phyloP scores from a whole-genome alignment of 371 early-diverging fungal genomes.

The Mortierella sp. region DNA sequence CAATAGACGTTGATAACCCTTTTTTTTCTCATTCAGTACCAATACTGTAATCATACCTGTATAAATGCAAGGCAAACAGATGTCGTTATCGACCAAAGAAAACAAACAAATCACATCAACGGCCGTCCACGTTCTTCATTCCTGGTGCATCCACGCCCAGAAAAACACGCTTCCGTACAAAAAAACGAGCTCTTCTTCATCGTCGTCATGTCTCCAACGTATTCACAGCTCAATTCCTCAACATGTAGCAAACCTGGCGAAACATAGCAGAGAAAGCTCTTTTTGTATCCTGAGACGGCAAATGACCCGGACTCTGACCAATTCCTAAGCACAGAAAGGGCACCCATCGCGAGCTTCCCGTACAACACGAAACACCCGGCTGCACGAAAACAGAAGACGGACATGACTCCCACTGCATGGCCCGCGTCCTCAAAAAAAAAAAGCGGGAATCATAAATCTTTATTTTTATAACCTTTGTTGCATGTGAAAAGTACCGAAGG shows the following conservation, averaged over 20 bases:
- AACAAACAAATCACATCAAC: conserved; percentile 20
- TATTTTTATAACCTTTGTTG: neutral
- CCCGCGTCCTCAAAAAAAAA: conserved; percentile 2
- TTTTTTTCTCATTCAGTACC: too few species aligned
- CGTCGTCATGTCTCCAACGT: neutral
- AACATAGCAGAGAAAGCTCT: neutral
- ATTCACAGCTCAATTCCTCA: neutral
- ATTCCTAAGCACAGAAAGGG: neutral
- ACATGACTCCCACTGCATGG: too few species aligned
- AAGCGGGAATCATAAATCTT: neutral
- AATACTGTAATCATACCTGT: too few species aligned
- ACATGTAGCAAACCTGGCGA: neutral
- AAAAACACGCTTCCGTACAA: too few species aligned
- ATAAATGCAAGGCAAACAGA: conserved; percentile 6
- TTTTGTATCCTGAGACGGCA: neutral
- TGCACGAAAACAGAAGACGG: conserved; percentile 10
- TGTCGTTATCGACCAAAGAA: conserved; percentile 26
- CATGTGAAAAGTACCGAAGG: conserved; percentile 21
- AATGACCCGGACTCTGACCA: neutral
- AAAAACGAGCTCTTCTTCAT: too few species aligned
- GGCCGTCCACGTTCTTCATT: conserved; percentile 28
- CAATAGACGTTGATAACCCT: too few species aligned
- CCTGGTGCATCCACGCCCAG: too few species aligned
- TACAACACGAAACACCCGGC: conserved; percentile 9
- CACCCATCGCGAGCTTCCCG: neutral